Base-by-base conservation (phyloP, 2,329 filamentous ascomycete species). In the Stemphylium vesicarium region DNA sequence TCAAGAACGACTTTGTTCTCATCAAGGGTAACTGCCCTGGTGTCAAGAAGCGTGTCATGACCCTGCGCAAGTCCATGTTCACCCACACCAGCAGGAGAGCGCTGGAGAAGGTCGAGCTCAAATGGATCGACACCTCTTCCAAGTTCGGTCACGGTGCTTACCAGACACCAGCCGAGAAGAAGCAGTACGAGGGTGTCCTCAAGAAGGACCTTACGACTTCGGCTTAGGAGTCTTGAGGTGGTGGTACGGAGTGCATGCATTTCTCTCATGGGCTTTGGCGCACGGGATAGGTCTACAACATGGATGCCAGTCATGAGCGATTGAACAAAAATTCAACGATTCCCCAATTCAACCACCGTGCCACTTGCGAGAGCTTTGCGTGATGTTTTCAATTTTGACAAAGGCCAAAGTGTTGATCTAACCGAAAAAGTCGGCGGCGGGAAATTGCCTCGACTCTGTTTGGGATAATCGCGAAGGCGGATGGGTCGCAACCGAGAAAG, bases 71-170 rank as follows among this genome's bases (percentile, higher is more conserved):
- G 87, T 96, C 94, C 71, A 95, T 99, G 87, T 98, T 95, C 88
- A 86, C 85, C 63, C 95, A 99, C 87, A 98, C 93, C 73, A 96
- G 90, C 78, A 87, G 95, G 79, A 92, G 89, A 81, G 91, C 95
- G 53, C 86, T 96, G 77, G 95, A 99, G 90, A 98, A 99, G 91
- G 91, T 98, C 80, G 91, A 94, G 78, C 91, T 99, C 85, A 99
- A 99, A 85, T 99, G 95, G 95, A 99, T 99, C 90, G 95, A 99
- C 78, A 99, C 95, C 75, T 97, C 93, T 63, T 97, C 93, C 84
- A 96, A 99, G 87, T 99, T 99, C 82, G 95, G 95, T 82, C 95
- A 99, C 85, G 95, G 95, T 88, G 94, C 92, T 77, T 99, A 96
- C 92, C 95, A 99, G 87, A 99, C 95, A 65, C 85, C 89, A 69